Conservation (phyloP, 164 flowering plant species). For the Macadamia tetraphylla region DNA sequence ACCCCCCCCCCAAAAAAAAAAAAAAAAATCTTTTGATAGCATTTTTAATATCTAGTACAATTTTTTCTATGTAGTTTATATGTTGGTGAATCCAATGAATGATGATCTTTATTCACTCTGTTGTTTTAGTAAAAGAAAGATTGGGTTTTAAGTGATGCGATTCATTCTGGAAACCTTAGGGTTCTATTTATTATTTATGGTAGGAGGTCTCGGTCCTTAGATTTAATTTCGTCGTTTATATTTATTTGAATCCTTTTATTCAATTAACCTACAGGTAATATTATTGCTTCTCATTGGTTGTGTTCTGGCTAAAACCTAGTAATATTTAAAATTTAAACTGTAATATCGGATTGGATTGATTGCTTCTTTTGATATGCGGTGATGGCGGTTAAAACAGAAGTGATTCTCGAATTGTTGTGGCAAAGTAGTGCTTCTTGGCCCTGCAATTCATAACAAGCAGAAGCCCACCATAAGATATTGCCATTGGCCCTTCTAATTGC, state of each 20-base stretch:
- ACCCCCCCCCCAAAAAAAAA: neutral
- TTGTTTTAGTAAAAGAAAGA: neutral
- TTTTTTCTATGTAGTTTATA: neutral
- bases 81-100: neutral
- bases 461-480: too few relatives aligned
- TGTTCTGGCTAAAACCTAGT: too few relatives aligned
- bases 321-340: too few relatives aligned
- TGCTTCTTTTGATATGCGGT: too few relatives aligned
- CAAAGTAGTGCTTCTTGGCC: too few relatives aligned
- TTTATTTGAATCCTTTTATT: neutral
- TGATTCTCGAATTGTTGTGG: too few relatives aligned
- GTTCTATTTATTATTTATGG: slow-evolving; percentile 4
- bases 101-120: neutral
- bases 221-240: neutral
- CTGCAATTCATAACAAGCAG: too few relatives aligned
- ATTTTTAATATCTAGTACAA: neutral
- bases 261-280: neutral
- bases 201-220: neutral
- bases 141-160: neutral
- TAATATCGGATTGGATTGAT: too few relatives aligned
- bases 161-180: slow-evolving; percentile 1
- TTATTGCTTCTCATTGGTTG: too few relatives aligned
- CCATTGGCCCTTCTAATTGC: too few relatives aligned
- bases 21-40: too few relatives aligned
- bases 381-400: too few relatives aligned